Base-by-base conservation (phyloP, 1,139 yeast genomes). In the Hansenula sp. region DNA sequence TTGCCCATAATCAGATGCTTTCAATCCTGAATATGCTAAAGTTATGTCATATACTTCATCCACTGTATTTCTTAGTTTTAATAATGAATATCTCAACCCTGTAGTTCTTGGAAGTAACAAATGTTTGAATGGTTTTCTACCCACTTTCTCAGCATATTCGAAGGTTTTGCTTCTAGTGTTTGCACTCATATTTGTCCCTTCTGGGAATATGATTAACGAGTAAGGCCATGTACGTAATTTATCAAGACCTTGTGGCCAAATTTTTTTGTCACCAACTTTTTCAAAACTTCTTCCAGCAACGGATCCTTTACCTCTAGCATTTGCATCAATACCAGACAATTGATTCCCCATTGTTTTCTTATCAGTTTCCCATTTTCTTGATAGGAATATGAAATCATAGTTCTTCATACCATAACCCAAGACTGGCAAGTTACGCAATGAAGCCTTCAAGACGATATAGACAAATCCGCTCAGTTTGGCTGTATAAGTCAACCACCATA, bases 341-440 rank as follows among this genome's bases (percentile, higher is more conserved):
- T 76, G 78, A 42, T 76, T 73, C 28, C 79, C 70, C 68, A 91
- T 71, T 9, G 70, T 70, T 13, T 73, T 58, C 58, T 80, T 80
- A 61, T 93, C 99, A 9, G 68, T 66, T 18, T 75, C 83, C 99
- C 99, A 93, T 54, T 85, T 87, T 48, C 99, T 73, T 38, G 86
- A 72, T 56, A 93, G 68, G 57, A 91, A 93, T 52, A 91, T 77
- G 62, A 93, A 93, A 41, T 79, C 76, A 64, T 72, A 93, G 55
- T 79, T 79, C 42, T 66, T 74, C 98, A 93, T 93, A 11, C 98
- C 98, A 62, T 76, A 79, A 2, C 99, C 98, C 46, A 89, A 61
- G 3, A 93, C 47, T 0, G 99, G 99, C 19, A 91, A 66, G 29
- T 72, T 75, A 41, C 78, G 74, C 51, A 93, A 67, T 25, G 95